phyloP scores from a whole-genome alignment of 164 flowering plant species.

The Nymphaea thermarum region DNA sequence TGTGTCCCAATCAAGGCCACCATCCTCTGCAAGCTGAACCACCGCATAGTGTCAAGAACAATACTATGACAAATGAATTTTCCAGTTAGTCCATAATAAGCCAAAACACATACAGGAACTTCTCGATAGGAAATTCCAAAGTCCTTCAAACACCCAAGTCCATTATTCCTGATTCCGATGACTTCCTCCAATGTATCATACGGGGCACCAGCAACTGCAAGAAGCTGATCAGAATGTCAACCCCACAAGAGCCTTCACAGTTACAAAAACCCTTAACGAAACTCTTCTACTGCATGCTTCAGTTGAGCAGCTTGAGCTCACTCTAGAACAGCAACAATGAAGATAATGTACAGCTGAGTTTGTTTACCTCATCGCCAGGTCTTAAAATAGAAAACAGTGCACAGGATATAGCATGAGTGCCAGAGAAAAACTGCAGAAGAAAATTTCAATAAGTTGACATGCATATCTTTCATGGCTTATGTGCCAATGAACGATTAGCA shows the following conservation, averaged over 20 bases:
- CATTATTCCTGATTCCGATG: slow-evolving; percentile 70
- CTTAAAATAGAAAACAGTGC: slow-evolving; percentile 76
- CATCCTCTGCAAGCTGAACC: slow-evolving; percentile 67
- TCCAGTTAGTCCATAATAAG: neutral
- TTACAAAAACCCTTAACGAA: too few relatives aligned
- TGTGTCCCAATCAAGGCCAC: slow-evolving; percentile 69
- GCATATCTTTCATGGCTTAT: too few relatives aligned
- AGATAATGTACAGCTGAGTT: neutral
- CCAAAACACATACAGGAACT: slow-evolving; percentile 40
- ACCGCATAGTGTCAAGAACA: neutral
- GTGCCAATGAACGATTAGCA: neutral
- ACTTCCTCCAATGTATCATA: slow-evolving; percentile 92
- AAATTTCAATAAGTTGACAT: neutral
- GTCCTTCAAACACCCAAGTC: slow-evolving; percentile 65
- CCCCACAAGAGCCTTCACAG: neutral
- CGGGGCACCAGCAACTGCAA: slow-evolving; percentile 92
- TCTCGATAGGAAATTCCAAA: slow-evolving; percentile 71
- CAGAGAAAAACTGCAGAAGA: slow-evolving; percentile 69
- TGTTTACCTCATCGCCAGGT: slow-evolving; percentile 85
- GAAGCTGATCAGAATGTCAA: slow-evolving; percentile 48
- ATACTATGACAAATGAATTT: neutral
- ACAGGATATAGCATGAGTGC: slow-evolving; percentile 94
- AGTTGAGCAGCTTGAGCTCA: too few relatives aligned
- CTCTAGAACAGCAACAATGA: too few relatives aligned
- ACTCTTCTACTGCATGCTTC: too few relatives aligned